Base-by-base conservation (phyloP, 2,329 filamentous ascomycete species). In the Colletotrichum eleusines region DNA sequence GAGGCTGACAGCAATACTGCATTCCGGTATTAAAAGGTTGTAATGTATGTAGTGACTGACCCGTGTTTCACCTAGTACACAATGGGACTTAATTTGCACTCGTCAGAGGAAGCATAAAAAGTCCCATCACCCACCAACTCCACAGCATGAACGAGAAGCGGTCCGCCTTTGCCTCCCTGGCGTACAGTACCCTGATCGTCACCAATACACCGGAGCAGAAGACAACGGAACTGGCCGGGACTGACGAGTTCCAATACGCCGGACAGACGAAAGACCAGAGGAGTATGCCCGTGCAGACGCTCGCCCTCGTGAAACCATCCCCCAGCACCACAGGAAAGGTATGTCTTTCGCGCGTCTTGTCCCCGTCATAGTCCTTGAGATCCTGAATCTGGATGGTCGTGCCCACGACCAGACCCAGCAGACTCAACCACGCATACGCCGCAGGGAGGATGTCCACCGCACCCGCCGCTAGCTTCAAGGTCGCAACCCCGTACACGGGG, bases 251-350 rank as follows among this genome's bases (percentile, higher is more conserved):
- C 50, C 50, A 53, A 31, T 28, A 53, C 16, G 50, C 50, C 28
- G 50, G 26, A 2, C 26, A 28, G 8, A 11, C 11, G 9, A 53
- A 11, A 11, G 50, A 53, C 50, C 26, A 53, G 50, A 53, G 31
- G 18, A 40, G 8, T 8, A 33, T 50, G 1, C 65, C 40, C 4
- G 23, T 2, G 5, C 23, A 59, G 4, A 67, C 50, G 26, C 50
- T 67, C 38, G 12, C 23, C 20, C 65, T 38, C 50, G 65, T 59
- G 1, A 31, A 18, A 5, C 2, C 20, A 1, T 67, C 50, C 0
- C 65, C 65, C 0, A 33, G 55, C 2, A 67, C 58, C 2, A 67
- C 48, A 40, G 65, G 65, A 7, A 67, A 55, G 16, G 65, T 67
- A 40, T 63, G 38, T 40, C 65, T 46, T 1, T 59, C 58, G 1